A percentile compares a stretch with the other conserved stretches of the same genome.
Conservation (phyloP, 164 flowering plant genomes). For the Liriodendron chinense region DNA sequence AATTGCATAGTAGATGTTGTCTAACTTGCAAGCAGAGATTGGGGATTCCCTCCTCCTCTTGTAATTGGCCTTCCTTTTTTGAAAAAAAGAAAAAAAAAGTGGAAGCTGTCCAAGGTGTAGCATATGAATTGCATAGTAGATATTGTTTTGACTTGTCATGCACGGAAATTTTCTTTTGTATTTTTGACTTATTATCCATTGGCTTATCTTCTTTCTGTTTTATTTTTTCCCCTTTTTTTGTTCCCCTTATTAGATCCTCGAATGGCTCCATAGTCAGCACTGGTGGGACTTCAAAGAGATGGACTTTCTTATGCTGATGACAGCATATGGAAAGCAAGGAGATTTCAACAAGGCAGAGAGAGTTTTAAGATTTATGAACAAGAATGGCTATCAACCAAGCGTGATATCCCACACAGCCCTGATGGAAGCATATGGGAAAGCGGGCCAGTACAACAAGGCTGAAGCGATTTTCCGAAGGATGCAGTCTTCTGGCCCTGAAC, state of each 20-base stretch:
- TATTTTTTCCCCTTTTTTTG: not conserved
- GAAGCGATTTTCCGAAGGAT: slow-evolving; percentile 86
- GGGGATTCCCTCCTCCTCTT: no score
- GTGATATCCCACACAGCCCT: slow-evolving; percentile 88
- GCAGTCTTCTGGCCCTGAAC: slow-evolving; percentile 92
- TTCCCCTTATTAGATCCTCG: slow-evolving; percentile 58
- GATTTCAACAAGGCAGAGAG: slow-evolving; percentile 74
- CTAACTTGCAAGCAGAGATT: no score
- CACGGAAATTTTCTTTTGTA: not conserved
- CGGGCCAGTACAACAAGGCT: slow-evolving; percentile 72
- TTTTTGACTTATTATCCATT: not conserved
- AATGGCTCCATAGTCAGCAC: slow-evolving; percentile 86
- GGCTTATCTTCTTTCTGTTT: slow-evolving; percentile 3
- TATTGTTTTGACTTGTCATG: not conserved
- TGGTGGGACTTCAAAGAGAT: slow-evolving; percentile 96
- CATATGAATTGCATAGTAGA: not conserved
- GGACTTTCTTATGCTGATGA: slow-evolving; percentile 92
- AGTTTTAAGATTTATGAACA: slow-evolving; percentile 61
- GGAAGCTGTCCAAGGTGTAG: not conserved
- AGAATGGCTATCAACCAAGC: slow-evolving; percentile 70
- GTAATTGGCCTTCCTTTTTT: not conserved
- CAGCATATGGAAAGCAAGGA: slow-evolving; percentile 91
- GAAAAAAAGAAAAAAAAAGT: no score
- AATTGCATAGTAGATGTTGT: no score
- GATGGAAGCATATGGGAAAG: slow-evolving; percentile 97